Evolutionary conservation across 2,329 filamentous ascomycete genomes (phyloP).

Genomic region (Fusarium xyrophilum): DNA sequence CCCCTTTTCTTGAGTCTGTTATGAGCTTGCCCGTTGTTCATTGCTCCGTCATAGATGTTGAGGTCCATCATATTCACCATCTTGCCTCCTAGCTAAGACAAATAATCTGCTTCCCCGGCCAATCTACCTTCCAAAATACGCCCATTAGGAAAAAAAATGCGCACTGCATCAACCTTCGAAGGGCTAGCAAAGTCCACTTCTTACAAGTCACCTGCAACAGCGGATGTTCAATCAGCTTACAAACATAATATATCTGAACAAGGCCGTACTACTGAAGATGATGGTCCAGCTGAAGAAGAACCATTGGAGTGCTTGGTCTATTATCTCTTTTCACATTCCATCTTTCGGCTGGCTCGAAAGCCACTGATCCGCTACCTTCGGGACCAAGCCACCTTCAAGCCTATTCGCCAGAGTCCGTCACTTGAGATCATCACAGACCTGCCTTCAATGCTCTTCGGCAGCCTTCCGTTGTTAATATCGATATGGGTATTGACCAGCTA

Average conservation of each 20-base stretch:
- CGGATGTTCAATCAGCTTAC: background rate
- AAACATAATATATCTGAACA: background rate
- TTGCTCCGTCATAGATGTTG: too few relatives aligned
- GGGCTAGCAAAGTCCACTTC: background rate
- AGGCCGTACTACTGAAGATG: background rate
- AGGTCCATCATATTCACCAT: background rate
- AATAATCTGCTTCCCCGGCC: background rate
- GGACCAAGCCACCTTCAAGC: slow-evolving; percentile 22
- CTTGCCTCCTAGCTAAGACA: background rate
- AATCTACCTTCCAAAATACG: background rate
- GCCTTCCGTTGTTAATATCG: slow-evolving; percentile 22
- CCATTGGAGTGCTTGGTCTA: slow-evolving; percentile 5
- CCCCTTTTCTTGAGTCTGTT: background rate
- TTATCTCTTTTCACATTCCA: slow-evolving; percentile 30
- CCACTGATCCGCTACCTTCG: slow-evolving; percentile 21
- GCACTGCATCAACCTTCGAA: background rate
- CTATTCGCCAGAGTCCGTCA: slow-evolving; percentile 14
- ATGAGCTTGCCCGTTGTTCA: background rate
- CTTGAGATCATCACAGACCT: slow-evolving; percentile 25
- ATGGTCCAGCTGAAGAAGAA: slow-evolving; percentile 17
- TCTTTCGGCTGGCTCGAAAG: slow-evolving; percentile 17
- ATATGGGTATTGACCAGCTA: slow-evolving; percentile 30
- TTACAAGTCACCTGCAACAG: background rate
- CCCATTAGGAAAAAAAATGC: background rate
- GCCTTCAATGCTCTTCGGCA: slow-evolving; percentile 24